A percentile compares a stretch with the other conserved stretches of the same genome.
phyloP scores from a whole-genome alignment of 2,329 filamentous ascomycete genomes.

The Ophiostoma sp. region DNA sequence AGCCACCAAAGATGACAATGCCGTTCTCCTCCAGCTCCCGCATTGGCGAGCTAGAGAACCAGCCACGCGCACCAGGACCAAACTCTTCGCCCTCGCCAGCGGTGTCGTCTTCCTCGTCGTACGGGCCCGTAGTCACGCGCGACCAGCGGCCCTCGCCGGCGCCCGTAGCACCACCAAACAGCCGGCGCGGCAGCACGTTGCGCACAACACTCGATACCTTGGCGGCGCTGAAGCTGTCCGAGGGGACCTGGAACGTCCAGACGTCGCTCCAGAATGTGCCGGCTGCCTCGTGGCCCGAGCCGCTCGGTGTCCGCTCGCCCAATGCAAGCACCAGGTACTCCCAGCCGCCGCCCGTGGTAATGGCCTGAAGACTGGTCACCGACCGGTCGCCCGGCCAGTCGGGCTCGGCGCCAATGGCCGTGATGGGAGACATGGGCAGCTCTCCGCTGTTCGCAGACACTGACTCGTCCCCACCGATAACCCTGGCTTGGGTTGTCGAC shows the following conservation, averaged over 20 bases:
- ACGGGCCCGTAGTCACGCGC: constrained; percentile 42
- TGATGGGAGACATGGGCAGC: constrained; percentile 22
- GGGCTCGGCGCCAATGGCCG: not conserved
- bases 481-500: not conserved
- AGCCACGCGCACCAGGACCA: constrained; percentile 51
- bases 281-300: constrained; percentile 45
- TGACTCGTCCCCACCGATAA: constrained; percentile 32
- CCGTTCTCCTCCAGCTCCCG: constrained; percentile 55
- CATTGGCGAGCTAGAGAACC: constrained; percentile 53
- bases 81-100: constrained; percentile 39
- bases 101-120: constrained; percentile 46
- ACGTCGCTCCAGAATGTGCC: constrained; percentile 55
- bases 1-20: constrained; percentile 57
- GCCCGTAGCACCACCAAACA: constrained; percentile 20
- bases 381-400: constrained; percentile 50
- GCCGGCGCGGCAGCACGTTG: constrained; percentile 21
- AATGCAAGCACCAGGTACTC: constrained; percentile 60
- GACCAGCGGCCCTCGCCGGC: constrained; percentile 57
- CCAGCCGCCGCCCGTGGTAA: constrained; percentile 54
- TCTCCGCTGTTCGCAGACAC: constrained; percentile 30
- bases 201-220: constrained; percentile 49
- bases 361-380: constrained; percentile 49
- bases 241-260: constrained; percentile 59
- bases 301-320: constrained; percentile 50
- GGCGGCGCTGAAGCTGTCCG: constrained; percentile 49